Evolutionary conservation across 2,329 filamentous ascomycete genomes (phyloP).

Genomic region (Didymosphaeria variabile): DNA sequence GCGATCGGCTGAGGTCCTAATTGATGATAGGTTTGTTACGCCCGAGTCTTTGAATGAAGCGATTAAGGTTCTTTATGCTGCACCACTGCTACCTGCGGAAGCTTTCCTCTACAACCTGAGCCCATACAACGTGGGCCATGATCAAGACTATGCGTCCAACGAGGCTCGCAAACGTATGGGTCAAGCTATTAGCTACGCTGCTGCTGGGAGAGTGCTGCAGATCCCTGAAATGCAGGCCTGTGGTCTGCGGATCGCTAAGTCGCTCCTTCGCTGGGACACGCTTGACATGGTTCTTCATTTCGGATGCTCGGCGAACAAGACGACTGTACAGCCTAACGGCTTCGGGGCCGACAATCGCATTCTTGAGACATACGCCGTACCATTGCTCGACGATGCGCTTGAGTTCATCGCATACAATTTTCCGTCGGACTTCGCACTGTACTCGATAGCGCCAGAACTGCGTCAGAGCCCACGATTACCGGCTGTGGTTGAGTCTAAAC

Average conservation of each 20-base stretch:
- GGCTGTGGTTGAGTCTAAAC: constrained; percentile 43
- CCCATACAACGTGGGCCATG: constrained; percentile 35
- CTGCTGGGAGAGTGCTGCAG: constrained; percentile 67
- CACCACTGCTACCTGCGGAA: constrained; percentile 38
- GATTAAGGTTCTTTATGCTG: constrained; percentile 48
- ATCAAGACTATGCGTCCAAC: constrained; percentile 31
- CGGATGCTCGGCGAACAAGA: constrained; percentile 57
- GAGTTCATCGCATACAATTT: constrained; percentile 70
- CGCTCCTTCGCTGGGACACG: constrained; percentile 69
- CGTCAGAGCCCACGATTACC: constrained; percentile 60
- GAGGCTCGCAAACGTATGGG: constrained; percentile 48
- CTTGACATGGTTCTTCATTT: constrained; percentile 70
- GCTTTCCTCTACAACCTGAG: constrained; percentile 41
- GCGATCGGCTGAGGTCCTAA: constrained; percentile 38
- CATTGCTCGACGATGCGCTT: constrained; percentile 64
- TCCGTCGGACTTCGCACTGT: constrained; percentile 67
- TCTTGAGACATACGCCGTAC: constrained; percentile 65
- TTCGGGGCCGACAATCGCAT: constrained; percentile 30
- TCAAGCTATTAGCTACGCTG: constrained; percentile 66
- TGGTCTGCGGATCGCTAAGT: constrained; percentile 67
- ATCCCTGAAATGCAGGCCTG: constrained; percentile 65
- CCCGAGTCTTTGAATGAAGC: constrained; percentile 45
- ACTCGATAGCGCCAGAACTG: constrained; percentile 59
- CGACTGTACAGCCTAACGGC: constrained; percentile 20
- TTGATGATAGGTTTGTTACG: constrained; percentile 38